Base-by-base conservation (phyloP, 345 rosid species). In the Brassica rapa region DNA sequence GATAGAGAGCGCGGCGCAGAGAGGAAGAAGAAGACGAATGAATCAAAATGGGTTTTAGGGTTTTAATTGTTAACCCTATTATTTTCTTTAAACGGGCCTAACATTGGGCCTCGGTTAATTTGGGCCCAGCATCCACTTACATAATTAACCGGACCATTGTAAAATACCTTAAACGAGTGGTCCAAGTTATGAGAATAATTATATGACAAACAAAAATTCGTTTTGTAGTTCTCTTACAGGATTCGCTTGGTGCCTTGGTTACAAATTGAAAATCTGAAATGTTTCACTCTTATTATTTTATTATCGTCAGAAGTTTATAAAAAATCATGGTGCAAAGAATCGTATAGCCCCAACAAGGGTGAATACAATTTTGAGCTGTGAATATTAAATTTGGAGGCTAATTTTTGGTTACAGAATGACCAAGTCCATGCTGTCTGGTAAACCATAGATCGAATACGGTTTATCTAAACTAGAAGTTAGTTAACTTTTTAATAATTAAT, bases 21-120 rank as follows among this genome's bases (percentile, higher is more conserved):
- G 62, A 64, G 56, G 61, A 71, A 65, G 37, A 71, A 65, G 37
- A 72, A 16, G 5, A 55, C 12, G 23, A 7, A 9, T 1, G 30
- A 16, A 25, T 7, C 11, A 59, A 9, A 16, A 53, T 5, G 29
- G 72, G 82, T 73, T 66, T 78, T 72, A 78, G 77, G 81, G 73
- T 78, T 72, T 60, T 71, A 56, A 16, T 64, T 65, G 66, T 43
- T 27, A 77, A 19, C 67, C 76, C 66, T 56, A 27, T n/a, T 56
- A 27, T n/a, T 29, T 56, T 0, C 4, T 19, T 21, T 5, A 2
- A 16, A 1, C 12, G 62, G 79, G 79, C 78, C 78, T 0, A 1
- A 21, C 0, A 32, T 3, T 5, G 19, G 23, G 2, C 19, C 4
- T 56, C 9, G 7, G 0, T 37, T 66, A 11, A 19, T 14, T 10